phyloP scores from a whole-genome alignment of 768 basidiomycete species.

The Albatrellus ellisii region DNA sequence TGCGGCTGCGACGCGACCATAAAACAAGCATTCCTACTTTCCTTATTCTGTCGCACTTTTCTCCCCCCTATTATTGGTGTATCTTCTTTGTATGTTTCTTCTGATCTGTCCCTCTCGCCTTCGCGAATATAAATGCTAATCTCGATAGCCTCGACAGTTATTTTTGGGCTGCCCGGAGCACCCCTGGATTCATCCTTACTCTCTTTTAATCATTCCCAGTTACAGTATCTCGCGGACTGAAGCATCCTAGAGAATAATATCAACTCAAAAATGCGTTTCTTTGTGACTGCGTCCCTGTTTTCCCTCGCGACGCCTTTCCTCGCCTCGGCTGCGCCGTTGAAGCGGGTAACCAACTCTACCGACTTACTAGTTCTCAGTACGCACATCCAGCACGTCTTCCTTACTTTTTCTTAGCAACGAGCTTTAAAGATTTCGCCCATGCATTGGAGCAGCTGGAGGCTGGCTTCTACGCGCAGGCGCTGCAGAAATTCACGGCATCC shows the following conservation, averaged over 20 bases:
- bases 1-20: too few species aligned
- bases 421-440: slow-evolving; percentile 51
- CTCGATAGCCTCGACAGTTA: neutral
- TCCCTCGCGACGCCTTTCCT: slow-evolving; percentile 29
- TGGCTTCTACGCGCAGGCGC: slow-evolving; percentile 52
- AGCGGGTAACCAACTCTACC: slow-evolving; percentile 20
- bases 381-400: slow-evolving; percentile 20
- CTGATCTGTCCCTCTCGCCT: too few species aligned
- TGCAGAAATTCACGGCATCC: slow-evolving; percentile 45
- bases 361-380: slow-evolving; percentile 44
- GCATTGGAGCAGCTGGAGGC: slow-evolving; percentile 66
- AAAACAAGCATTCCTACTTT: too few species aligned
- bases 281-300: slow-evolving; percentile 23
- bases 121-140: too few species aligned
- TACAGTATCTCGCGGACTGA: slow-evolving; percentile 21
- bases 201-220: slow-evolving; percentile 12
- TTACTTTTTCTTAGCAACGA: slow-evolving; percentile 12
- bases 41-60: neutral
- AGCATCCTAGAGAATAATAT: slow-evolving; percentile 15
- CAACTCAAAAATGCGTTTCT: slow-evolving; percentile 33
- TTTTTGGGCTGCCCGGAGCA: slow-evolving; percentile 64
- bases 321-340: slow-evolving; percentile 36
- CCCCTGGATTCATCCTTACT: slow-evolving; percentile 35
- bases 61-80: neutral
- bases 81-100: too few species aligned